phyloP scores from a whole-genome alignment of 2,329 filamentous ascomycete species.

The Fusarium sp. region DNA sequence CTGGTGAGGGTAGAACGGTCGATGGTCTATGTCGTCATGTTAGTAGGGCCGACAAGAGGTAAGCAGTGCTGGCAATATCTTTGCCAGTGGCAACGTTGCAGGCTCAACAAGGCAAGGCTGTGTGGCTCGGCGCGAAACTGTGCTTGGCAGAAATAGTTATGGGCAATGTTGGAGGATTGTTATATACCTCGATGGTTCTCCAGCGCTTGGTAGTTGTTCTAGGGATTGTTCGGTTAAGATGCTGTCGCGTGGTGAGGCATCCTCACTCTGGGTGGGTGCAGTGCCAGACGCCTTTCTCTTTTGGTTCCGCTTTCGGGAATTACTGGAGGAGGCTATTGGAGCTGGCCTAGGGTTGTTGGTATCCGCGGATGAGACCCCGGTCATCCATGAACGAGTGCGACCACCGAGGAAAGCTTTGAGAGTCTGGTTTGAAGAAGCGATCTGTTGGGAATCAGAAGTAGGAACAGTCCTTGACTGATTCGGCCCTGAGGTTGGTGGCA shows the following conservation, averaged over 20 bases:
- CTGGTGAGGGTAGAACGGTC: conserved; percentile 71
- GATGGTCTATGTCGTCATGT: conserved; percentile 40
- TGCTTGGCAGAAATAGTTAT: background rate
- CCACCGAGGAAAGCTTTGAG: conserved; percentile 58
- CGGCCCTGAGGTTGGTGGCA: conserved; percentile 43
- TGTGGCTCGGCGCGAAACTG: conserved; percentile 1
- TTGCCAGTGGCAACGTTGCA: conserved; percentile 7
- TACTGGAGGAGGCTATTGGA: conserved; percentile 24
- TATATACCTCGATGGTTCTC: conserved; percentile 32
- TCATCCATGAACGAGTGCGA: conserved; percentile 53
- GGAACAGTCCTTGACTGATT: conserved; percentile 36
- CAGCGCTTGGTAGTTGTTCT: conserved; percentile 25
- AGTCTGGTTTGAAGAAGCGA: conserved; percentile 60
- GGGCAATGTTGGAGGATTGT: background rate
- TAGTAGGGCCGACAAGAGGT: conserved; percentile 25
- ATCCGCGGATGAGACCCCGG: conserved; percentile 20
- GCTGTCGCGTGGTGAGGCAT: conserved; percentile 24
- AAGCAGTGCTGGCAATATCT: conserved; percentile 3
- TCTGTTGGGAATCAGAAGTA: conserved; percentile 45
- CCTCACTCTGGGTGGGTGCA: conserved; percentile 29
- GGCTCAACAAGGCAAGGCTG: conserved; percentile 18
- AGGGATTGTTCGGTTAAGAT: conserved; percentile 13
- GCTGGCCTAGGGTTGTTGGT: conserved; percentile 19
- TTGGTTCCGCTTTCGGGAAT: conserved; percentile 44
- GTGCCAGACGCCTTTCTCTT: conserved; percentile 27